Conservation (phyloP, 441 rosid species). For the Daphne laureola region DNA sequence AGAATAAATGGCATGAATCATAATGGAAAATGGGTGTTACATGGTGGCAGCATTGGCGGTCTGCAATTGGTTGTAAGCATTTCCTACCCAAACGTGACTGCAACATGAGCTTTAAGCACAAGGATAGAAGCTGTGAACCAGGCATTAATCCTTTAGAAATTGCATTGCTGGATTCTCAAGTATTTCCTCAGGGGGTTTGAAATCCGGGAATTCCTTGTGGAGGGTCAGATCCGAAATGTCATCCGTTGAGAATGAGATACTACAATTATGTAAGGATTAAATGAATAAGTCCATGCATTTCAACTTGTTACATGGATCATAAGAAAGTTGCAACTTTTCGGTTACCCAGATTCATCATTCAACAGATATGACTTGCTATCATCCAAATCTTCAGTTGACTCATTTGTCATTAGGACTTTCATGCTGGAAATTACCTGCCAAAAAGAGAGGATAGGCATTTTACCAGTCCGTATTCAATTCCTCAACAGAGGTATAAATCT, state of each 20-base stretch:
- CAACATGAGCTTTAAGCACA: too few species aligned
- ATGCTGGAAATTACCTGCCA: conserved; percentile 72
- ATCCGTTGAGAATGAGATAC: conserved; percentile 73
- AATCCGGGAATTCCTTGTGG: conserved; percentile 52
- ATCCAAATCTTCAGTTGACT: conserved; percentile 33
- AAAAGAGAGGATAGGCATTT: conserved; percentile 2
- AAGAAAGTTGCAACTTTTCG: not conserved
- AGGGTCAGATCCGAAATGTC: conserved; percentile 38
- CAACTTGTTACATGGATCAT: too few species aligned
- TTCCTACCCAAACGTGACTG: too few species aligned
- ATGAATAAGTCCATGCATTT: too few species aligned
- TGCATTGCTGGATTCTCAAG: conserved; percentile 58
- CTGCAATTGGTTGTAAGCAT: too few species aligned
- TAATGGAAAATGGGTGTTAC: conserved; percentile 27
- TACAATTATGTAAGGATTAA: conserved; percentile 23
- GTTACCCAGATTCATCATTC: conserved; percentile 60
- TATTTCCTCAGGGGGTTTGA: conserved; percentile 51
- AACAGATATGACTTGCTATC: conserved; percentile 39
- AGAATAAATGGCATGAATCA: conserved; percentile 12
- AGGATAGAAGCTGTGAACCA: too few species aligned
- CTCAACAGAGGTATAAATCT: too few species aligned
- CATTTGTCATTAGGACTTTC: conserved; percentile 46
- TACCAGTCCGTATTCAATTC: too few species aligned
- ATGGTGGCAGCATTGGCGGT: not conserved
- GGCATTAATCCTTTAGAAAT: conserved; percentile 62